Evolutionary conservation across 2,329 filamentous ascomycete species (phyloP).

Genomic region (Trichothecium roseum): DNA sequence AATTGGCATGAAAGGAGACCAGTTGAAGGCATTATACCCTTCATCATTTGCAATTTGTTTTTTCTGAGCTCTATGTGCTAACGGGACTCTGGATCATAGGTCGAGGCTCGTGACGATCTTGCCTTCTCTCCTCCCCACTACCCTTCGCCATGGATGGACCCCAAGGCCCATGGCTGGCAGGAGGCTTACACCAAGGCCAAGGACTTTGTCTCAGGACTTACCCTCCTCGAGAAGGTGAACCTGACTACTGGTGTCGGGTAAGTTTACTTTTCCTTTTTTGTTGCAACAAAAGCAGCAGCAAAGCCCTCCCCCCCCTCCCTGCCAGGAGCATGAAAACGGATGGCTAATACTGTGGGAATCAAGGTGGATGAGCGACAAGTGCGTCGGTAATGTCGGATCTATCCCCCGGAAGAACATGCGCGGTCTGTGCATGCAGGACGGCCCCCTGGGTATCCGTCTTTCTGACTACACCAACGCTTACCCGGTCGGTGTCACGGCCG

Average conservation of each 20-base stretch:
- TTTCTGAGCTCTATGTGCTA: not conserved
- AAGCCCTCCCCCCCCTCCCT: too few species aligned
- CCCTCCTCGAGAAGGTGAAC: conserved; percentile 84
- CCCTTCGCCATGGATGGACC: conserved; percentile 79
- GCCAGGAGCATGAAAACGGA: not conserved
- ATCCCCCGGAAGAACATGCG: conserved; percentile 61
- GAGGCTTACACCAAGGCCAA: conserved; percentile 67
- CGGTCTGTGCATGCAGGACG: conserved; percentile 79
- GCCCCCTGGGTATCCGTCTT: conserved; percentile 72
- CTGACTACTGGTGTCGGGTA: conserved; percentile 83
- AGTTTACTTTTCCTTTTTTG: conserved; percentile 17
- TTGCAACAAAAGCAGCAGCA: too few species aligned
- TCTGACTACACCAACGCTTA: conserved; percentile 78
- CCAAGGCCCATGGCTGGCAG: conserved; percentile 60
- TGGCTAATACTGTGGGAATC: conserved; percentile 2
- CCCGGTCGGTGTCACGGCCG: conserved; percentile 79
- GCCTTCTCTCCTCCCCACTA: conserved; percentile 53
- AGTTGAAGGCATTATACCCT: not conserved
- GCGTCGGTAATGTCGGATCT: conserved; percentile 66
- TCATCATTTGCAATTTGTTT: not conserved
- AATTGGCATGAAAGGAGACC: too few species aligned
- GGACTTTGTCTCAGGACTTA: conserved; percentile 73
- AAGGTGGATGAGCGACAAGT: conserved; percentile 48
- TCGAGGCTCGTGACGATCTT: conserved; percentile 11
- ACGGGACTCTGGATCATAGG: conserved; percentile 11